phyloP scores from a whole-genome alignment of 495 filamentous ascomycete genomes.

The Mytilinidion resinicola region DNA sequence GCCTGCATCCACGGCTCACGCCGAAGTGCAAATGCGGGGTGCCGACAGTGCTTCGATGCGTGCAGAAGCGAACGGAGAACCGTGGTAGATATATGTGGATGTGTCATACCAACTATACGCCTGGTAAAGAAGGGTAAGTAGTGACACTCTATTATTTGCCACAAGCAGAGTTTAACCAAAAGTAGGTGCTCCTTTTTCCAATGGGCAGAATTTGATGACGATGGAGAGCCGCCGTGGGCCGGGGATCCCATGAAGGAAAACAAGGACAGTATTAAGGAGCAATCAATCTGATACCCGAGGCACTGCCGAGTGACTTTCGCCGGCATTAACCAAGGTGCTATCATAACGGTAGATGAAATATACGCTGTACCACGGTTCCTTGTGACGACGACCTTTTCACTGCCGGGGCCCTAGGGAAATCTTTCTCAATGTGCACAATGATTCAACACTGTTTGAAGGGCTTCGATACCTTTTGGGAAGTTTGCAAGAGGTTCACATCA shows the following conservation, averaged over 20 bases:
- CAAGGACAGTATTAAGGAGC: neutral
- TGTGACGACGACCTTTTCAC: too few species aligned
- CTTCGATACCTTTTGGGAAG: too few species aligned
- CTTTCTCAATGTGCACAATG: too few species aligned
- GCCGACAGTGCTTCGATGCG: slow-evolving; percentile 68
- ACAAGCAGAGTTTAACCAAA: neutral
- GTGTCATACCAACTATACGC: slow-evolving; percentile 73
- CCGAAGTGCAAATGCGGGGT: slow-evolving; percentile 62
- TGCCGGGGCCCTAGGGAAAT: too few species aligned
- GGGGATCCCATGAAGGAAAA: slow-evolving; percentile 10
- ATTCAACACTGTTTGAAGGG: too few species aligned
- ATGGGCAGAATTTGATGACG: slow-evolving; percentile 85
- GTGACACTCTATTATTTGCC: neutral
- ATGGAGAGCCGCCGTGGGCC: slow-evolving; percentile 71
- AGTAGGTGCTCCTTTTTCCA: slow-evolving; percentile 54
- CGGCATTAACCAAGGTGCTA: too few species aligned
- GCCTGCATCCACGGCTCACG: slow-evolving; percentile 64
- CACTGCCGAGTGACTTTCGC: too few species aligned
- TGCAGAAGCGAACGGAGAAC: slow-evolving; percentile 67
- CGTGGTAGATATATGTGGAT: slow-evolving; percentile 88
- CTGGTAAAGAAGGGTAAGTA: slow-evolving; percentile 57
- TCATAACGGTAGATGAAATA: too few species aligned
- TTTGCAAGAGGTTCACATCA: too few species aligned
- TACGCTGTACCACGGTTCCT: too few species aligned
- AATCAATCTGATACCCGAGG: too few species aligned